Percentiles rank a stretch among this genome's conserved stretches.
These are phyloP conservation scores for Dinochytrium kinnereticum DNA, from an alignment of 371 early-diverging fungal genomes.

Conservation along the genomic window DNA sequence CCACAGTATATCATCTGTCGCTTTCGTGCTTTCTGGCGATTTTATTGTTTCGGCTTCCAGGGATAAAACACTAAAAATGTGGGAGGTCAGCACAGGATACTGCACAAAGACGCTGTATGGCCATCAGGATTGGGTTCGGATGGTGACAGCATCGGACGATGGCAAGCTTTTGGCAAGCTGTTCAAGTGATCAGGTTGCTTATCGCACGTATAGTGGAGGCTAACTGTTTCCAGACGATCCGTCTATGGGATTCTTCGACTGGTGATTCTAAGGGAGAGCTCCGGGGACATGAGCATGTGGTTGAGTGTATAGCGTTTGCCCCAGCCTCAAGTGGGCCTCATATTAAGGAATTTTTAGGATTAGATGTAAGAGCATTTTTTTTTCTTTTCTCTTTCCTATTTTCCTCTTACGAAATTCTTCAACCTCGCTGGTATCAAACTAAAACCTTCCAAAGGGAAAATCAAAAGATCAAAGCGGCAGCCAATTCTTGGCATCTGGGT, in stretches of 20 bases:
- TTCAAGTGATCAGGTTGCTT: slow-evolving; percentile 83
- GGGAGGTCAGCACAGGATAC: slow-evolving; percentile 86
- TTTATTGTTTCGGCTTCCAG: slow-evolving; percentile 82
- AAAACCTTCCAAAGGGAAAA: slow-evolving; percentile 44
- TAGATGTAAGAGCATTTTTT: slow-evolving; percentile 57
- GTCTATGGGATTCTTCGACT: slow-evolving; percentile 79
- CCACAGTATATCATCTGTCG: slow-evolving; percentile 85
- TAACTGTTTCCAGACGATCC: slow-evolving; percentile 63
- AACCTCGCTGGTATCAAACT: too few species aligned
- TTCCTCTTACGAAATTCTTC: too few species aligned
- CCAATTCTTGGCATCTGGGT: slow-evolving; percentile 78
- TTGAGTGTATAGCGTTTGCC: slow-evolving; percentile 86
- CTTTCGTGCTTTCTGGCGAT: slow-evolving; percentile 75
- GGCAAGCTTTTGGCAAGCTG: slow-evolving; percentile 73
- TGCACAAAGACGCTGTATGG: slow-evolving; percentile 80
- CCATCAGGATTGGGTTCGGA: slow-evolving; percentile 89
- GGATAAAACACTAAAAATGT: slow-evolving; percentile 87
- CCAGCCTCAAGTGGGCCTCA: slow-evolving; percentile 69
- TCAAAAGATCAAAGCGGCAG: slow-evolving; percentile 65
- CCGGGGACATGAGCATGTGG: slow-evolving; percentile 93
- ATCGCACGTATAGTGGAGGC: neutral
- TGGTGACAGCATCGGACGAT: slow-evolving; percentile 71
- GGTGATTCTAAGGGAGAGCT: slow-evolving; percentile 77
- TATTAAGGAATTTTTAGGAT: slow-evolving; percentile 72
- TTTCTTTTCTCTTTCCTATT: neutral